These are phyloP conservation scores for Chenopodium album DNA, from an alignment of 148 eudicot species.

Conservation along the genomic window DNA sequence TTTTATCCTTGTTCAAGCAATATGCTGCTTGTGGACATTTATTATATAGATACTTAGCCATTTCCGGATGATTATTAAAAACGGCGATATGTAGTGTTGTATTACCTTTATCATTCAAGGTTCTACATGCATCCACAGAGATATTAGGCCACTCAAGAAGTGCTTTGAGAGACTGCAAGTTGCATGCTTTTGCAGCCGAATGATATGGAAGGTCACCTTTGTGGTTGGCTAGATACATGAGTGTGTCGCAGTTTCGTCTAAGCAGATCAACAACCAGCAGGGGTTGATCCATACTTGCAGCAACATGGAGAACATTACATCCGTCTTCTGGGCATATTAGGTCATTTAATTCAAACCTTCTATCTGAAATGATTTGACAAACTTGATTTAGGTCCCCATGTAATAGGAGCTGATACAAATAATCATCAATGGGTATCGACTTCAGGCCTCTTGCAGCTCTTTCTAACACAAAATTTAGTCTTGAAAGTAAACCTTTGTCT, in stretches of 20 bases:
- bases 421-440: neutral
- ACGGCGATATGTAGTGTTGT: neutral
- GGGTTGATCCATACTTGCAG: neutral
- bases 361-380: neutral
- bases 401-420: neutral
- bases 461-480: neutral
- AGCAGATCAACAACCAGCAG: neutral
- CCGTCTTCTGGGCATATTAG: neutral
- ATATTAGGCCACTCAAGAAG: neutral
- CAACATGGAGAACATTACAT: neutral
- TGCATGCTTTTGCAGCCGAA: neutral
- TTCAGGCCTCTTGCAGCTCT: neutral
- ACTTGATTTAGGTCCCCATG: neutral
- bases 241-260: neutral
- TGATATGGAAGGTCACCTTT: slow-evolving; percentile 1
- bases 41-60: neutral
- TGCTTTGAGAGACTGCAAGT: neutral
- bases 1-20: neutral
- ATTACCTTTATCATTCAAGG: neutral
- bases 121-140: neutral
- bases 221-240: neutral
- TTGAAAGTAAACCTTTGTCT: neutral
- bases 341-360: neutral
- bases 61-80: neutral
- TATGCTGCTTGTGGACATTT: slow-evolving; percentile 9